Evolutionary conservation across 2,329 filamentous ascomycete genomes (phyloP), one percentile per base, ranked within the genome.

Genomic region (Colletotrichum lindemuthianum): DNA sequence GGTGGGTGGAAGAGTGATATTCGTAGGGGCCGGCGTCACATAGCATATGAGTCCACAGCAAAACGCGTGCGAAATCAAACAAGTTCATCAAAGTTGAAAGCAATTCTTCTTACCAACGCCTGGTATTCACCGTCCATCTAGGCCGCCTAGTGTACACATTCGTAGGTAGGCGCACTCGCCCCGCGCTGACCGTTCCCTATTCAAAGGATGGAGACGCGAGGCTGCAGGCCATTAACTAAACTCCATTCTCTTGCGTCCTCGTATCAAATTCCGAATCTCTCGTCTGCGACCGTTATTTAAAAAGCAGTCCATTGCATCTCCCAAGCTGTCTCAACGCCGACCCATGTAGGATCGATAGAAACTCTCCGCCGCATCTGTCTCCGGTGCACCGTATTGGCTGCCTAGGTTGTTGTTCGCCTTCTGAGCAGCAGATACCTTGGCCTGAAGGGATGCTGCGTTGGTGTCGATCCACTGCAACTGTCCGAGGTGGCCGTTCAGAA

Each of bases 391-490:
- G 68, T 87, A 85, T 63, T 84, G 84, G 69, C 79, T 82, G 63
- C 84, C 84, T 67, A 90, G 78, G 67, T 82, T 85, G 72, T 88
- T 88, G 72, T 88, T 89, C 40, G 92, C 87, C 78, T 94, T 94
- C 75, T 97, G 93, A 32, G 94, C 92, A 36, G 90, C 87, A 6
- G 83, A 80, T 55, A 98, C 92, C 84, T 97, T 97, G 65, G 89
- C 85, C 76, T 96, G 92, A 57, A 98, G 83, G 37, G 90, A 86
- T 13, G 89, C 86, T 40, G 95, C 92, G 68, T 95, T 94, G 69
- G 89, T 88, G 74, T 98, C 95, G 76, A 99, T 98, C 81, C 91
- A 92, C 78, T 97, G 95, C 66, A 99, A 84, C 77, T 97, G 94
- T 40, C 90, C 89, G 41, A 99, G 88, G 76, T 99, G 96, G 32